Conservation (phyloP, 805 yeast species). For the Zygosaccharomyces rouxii region DNA sequence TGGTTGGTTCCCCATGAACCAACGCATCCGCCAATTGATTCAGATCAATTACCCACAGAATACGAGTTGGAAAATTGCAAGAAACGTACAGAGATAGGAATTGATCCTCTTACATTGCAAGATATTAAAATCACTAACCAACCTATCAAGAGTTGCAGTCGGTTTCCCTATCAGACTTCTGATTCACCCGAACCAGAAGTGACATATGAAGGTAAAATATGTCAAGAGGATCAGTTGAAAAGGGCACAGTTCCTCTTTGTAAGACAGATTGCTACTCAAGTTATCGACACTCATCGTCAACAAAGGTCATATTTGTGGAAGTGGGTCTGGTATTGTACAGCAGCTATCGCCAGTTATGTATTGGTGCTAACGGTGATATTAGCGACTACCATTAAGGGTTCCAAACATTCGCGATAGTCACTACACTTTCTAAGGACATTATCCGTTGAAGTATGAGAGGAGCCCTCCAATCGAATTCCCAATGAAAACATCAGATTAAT, state of each 20-base stretch:
- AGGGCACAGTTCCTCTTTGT: slow-evolving; percentile 9
- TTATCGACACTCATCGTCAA: slow-evolving; percentile 17
- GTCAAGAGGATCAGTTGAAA: not conserved
- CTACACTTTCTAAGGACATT: not conserved
- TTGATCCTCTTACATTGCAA: slow-evolving; percentile 3
- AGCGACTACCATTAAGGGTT: not conserved
- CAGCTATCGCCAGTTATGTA: not conserved
- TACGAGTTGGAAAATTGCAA: slow-evolving; percentile 19
- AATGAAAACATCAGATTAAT: too few relatives aligned
- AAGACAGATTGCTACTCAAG: slow-evolving; percentile 13
- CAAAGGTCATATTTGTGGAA: slow-evolving; percentile 12
- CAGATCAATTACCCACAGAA: slow-evolving; percentile 29
- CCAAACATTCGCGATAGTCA: not conserved
- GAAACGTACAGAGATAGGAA: slow-evolving; percentile 8
- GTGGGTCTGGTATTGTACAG: slow-evolving; percentile 16
- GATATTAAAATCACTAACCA: slow-evolving; percentile 12
- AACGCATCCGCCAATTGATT: slow-evolving; percentile 18
- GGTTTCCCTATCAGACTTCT: not conserved
- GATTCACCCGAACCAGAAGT: not conserved
- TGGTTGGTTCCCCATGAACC: slow-evolving; percentile 23
- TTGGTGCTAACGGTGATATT: not conserved
- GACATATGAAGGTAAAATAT: not conserved
- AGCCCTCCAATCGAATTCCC: too few relatives aligned
- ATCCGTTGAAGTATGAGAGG: not conserved
- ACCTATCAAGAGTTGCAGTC: not conserved